Evolutionary conservation across 495 filamentous ascomycete species (phyloP), one percentile per base, ranked within the genome.

Genomic region (Daldinia concentrica): DNA sequence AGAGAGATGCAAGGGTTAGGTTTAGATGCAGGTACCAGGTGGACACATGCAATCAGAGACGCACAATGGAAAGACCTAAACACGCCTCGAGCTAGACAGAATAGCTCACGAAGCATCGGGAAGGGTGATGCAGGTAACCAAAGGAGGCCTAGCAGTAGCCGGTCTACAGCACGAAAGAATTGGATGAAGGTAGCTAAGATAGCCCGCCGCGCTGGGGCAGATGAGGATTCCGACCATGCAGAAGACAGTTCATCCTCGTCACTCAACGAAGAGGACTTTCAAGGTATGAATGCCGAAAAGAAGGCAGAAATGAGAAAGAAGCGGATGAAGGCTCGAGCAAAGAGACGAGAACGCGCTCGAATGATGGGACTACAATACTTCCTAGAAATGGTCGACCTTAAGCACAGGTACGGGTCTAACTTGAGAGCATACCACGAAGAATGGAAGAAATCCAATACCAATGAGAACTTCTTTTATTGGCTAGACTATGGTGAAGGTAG

Each of bases 391-490:
- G 92, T 97, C 15, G 94, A 97, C 74, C 78, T 86, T 6, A 94
- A 96, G 78, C 94, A 98, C 74, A 88, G 94, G 3, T 94, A 97
- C 77, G 94, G 94, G 1, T 87, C 86, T 30, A 95, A 97, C 71
- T 80, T 97, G 36, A 85, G 90, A n/a, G 84, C 86, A 12, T 98
- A 98, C 72, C 94, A 98, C 76, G 84, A 85, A 39, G 87, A 90
- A 62, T 98, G 94, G 94, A 92, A 93, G 77, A 86, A 85, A 62
- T 82, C 86, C 2, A 83, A 90, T 11, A 94, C 92, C 0, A 86
- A 86, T 7, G 89, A 98, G 77, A 97, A 95, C 74, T 98, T 96
- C 84, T 98, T 97, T 78, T 94, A 93, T 79, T 97, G 94, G 94
- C 84, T 97, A n/a, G 94, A 98, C 76, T 81, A 92, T 56, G 94